Evolutionary conservation across 1,284 basidiomycete genomes (phyloP), one percentile per base, ranked within the genome.

Genomic region (Pseudozyma tsukubaensis): DNA sequence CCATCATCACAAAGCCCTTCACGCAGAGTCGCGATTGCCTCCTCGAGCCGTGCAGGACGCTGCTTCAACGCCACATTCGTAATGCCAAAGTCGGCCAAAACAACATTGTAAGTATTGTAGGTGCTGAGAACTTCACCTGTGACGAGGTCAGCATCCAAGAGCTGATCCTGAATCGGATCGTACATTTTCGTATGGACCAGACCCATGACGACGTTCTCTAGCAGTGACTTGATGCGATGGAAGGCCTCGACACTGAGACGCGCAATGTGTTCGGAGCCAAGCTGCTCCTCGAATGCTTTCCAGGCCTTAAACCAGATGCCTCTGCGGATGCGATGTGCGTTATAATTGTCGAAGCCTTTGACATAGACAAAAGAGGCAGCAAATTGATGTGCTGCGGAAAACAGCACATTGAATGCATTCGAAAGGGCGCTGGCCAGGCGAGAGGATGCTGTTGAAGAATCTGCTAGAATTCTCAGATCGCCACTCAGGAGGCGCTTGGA

Each of bases 121-220:
- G 56, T 44, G 34, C 37, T 44, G 43, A 75, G 47, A 21, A 75
- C 54, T 4, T 61, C 54, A n/a, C 67, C 72, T 13, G 55, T 36
- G 40, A 58, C 59, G 13, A 67, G 55, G 18, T 75, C 72, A 12
- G 58, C 56, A 35, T 66, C 62, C 44, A 60, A 11, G 14, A 55
- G 52, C 40, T 63, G 57, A 34, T 60, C 64, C 40, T 61, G 58
- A 13, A 72, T 72, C 7, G 72, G 70, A 4, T 58, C 62, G 21
- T 75, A 75, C 52, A 75, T 55, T 42, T 75, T 75, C 18, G 57
- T 45, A 19, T 75, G 68, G 8, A 70, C 68, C 39, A 72, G 65
- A 21, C 72, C 72, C 63, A 75, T 59, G 54, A 72, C 68, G 53
- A 72, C 60, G 39, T 66, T 75, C 42, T 75, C 72, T 47, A 75